Evolutionary conservation across 768 basidiomycete species (phyloP), one percentile per base, ranked within the genome.

Genomic region (Rhizopogon roseolus): DNA sequence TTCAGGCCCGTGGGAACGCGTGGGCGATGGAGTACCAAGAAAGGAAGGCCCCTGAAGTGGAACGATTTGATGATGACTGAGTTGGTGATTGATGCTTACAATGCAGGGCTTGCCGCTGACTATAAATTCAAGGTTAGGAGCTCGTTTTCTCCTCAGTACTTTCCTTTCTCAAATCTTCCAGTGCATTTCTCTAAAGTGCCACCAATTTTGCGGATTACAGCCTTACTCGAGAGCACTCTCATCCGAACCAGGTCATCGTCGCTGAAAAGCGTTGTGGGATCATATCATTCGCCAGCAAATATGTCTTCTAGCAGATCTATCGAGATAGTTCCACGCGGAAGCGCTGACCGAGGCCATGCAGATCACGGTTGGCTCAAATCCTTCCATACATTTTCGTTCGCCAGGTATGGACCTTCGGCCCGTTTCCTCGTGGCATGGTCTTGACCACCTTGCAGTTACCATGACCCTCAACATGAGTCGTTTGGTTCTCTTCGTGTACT

Each of bases 341-440:
- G 82, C 57, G 65, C 83, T 44, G 79, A 84, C 19, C 77, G 89
- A 17, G 90, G 88, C 3, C 71, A 86, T 45, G 87, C 86, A 6
- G 81, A 93, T 63, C 90, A 91, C 59, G 87, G 81, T 25, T 94
- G 91, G 91, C 73, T 94, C 50, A 93, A 92, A 76, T 85, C 88
- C 0, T 89, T 90, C 75, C 86, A 93, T 60, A 88, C 90, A 0
- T 94, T 93, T 65, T 80, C 86, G 1, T 90, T 90, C 60, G 81
- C 86, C 0, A 68, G 70, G 85, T 87, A 64, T 38, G 82, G 74
- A 14, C 38, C 19, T 53, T 16, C 32, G 3, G 11, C 16, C 11
- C n/a, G 57, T 60, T 64, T 9, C 55, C 54, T 66, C 22, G 61
- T 62, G 44, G 63, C 63, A 6, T 52, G 29, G 17, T 50, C 6